Evolutionary conservation across 768 basidiomycete species (phyloP), one percentile per base, ranked within the genome.

Genomic region (Sporobolomyces phaffii): DNA sequence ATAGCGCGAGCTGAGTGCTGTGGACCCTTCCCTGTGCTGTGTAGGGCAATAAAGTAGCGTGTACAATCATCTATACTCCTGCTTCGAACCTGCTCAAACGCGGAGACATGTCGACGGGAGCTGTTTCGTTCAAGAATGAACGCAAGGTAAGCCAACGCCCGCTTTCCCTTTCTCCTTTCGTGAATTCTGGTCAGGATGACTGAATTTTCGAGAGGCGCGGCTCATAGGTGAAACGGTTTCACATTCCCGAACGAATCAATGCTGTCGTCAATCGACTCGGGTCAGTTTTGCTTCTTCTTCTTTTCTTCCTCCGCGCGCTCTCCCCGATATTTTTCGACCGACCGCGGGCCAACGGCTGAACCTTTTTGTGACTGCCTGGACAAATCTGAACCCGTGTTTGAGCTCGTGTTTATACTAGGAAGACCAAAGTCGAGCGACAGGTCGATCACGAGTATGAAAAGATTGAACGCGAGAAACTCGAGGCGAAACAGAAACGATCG

Each of bases 11-110:
- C n/a, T n/a, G n/a, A 45, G 38, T 38, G 38, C 38, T 38, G 38
- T 22, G 10, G 48, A 4, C 26, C 11, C 24, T 28, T 9, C 28
- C 24, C 11, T 26, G 24, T 49, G 48, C 26, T 14, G 18, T 51
- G 31, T 29, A 65, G 73, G 94, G 93, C 80, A 97, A 97, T 80
- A 93, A 92, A 79, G 89, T 91, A 70, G 86, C 94, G 74, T 75
- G 97, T 49, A 90, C 90, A 10, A 83, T 98, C 73, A 96, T 99
- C 69, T 96, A 92, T 77, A 97, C 93, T 0, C 93, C 92, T 1
- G 89, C 85, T 15, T 84, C 86, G 65, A 99, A 98, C 76, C 81
- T 99, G 64, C 92, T 94, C 90, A 99, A 99, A 90, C 87, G 89
- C 10, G 94, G 94, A 5, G 91, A 94, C 75, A 97, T 96, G 91